Evolutionary conservation across 1,284 basidiomycete genomes (phyloP), one percentile per base, ranked within the genome.

Genomic region (Malassezia furfur): DNA sequence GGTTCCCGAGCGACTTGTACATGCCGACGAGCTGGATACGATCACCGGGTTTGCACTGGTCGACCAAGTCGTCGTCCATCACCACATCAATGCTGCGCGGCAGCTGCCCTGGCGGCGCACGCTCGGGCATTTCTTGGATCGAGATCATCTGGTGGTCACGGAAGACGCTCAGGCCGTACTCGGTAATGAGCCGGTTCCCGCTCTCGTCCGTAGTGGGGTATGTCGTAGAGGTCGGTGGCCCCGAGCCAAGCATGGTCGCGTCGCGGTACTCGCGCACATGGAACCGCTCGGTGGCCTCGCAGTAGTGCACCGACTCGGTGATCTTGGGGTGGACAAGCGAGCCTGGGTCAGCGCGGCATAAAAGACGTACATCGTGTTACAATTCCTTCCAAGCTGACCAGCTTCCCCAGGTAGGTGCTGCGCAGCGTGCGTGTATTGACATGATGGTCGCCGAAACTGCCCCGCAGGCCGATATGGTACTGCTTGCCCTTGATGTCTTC

Each of bases 61-160:
- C 94, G 36, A 98, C 94, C 52, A 98, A 79, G 76, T 99, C 94
- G 68, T 96, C 93, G 64, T 96, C 90, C 66, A 98, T 79, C 39
- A 96, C 89, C 48, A 98, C 86, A 73, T 98, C 94, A 40, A 91
- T 88, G 68, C 89, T 91, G 38, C 94, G 82, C 39, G 94, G 94
- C 41, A 99, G 80, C 76, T 98, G 93, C 28, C 94, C 94, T 19
- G 94, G 86, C 17, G 94, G 94, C 8, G 94, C 91, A 14, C 93
- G 84, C 77, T 99, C 94, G 1, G 94, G 94, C 93, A 98, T 98
- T 75, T 99, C 94, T 77, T 99, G 94, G 61, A 99, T 96, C 72
- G 85, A 90, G 72, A 98, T 89, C 63, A 89, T 84, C 77, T 99
- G 94, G 77, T 96, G 88, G 77, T 99, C 94, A 55, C 88, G 82